Conservation (phyloP, 2,329 filamentous ascomycete species). For the Coniochaeta pulveracea region DNA sequence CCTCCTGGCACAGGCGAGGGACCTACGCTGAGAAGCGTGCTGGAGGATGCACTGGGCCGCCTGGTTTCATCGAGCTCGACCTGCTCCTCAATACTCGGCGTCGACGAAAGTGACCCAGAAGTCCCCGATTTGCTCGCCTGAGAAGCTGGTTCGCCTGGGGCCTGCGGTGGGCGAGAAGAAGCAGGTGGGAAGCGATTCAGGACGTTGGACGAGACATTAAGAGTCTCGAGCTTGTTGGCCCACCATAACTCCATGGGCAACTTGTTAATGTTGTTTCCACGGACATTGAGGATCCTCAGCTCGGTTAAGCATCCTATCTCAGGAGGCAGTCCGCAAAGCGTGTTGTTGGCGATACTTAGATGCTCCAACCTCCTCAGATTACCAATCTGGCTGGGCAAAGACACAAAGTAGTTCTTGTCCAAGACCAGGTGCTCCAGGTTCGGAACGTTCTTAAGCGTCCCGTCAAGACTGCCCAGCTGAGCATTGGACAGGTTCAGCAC, state of each 20-base stretch:
- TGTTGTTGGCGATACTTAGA: slow-evolving; percentile 89
- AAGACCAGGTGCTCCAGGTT: slow-evolving; percentile 81
- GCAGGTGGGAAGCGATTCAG: slow-evolving; percentile 86
- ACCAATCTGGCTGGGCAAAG: slow-evolving; percentile 75
- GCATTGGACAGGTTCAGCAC: slow-evolving; percentile 82
- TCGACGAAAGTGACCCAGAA: slow-evolving; percentile 36
- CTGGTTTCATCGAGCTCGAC: slow-evolving; percentile 46
- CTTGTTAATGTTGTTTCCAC: slow-evolving; percentile 85
- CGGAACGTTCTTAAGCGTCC: slow-evolving; percentile 76
- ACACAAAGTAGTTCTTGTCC: slow-evolving; percentile 93
- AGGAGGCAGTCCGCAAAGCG: slow-evolving; percentile 68
- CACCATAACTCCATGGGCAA: slow-evolving; percentile 94
- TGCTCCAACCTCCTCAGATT: slow-evolving; percentile 75
- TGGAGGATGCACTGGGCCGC: slow-evolving; percentile 76
- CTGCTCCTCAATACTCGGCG: slow-evolving; percentile 71
- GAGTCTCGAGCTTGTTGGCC: slow-evolving; percentile 76
- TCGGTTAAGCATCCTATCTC: slow-evolving; percentile 84
- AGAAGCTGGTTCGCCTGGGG: slow-evolving; percentile 37
- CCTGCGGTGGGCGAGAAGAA: slow-evolving; percentile 54
- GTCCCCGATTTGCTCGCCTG: slow-evolving; percentile 21
- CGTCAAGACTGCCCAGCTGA: slow-evolving; percentile 83
- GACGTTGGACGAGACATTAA: slow-evolving; percentile 94
- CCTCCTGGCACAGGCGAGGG: slow-evolving; percentile 54
- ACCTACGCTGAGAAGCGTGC: slow-evolving; percentile 62
- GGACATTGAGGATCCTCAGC: slow-evolving; percentile 73